Evolutionary conservation across 305 asterid species (phyloP), one percentile per base, ranked within the genome.

Genomic region (Solanum aculeatissimum): DNA sequence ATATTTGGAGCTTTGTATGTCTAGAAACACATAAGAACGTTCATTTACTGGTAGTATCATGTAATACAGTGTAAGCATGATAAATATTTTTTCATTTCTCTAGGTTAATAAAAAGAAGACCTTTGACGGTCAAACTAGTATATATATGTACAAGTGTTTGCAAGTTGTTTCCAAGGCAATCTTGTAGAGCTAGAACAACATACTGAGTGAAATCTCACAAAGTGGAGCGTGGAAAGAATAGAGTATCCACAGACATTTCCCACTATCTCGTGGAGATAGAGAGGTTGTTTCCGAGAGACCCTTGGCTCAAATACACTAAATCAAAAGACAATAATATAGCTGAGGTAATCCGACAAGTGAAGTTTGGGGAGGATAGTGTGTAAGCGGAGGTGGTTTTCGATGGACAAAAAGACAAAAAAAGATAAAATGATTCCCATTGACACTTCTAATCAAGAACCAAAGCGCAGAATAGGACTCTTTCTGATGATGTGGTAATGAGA

Each of bases 381-480:
- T 32, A 66, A 0, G 8, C 3, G 8, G 7, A 4, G 43, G 43
- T 15, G 15, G 71, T 65, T 29, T 29, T 3, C 0, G 43, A 65
- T 18, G 2, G 43, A 65, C 13, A 29, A 65, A 29, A 29, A 1
- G 10, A 47, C n/a, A 4, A 21, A 21, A 35, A 10, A 19, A 25
- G 2, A 7, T 16, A 77, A 21, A 68, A 9, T 12, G 55, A 83
- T 87, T 87, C 83, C 21, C 49, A 21, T 65, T 18, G 51, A 51
- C 84, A 74, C 58, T 54, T 63, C 35, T 81, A 66, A 60, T 43
- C 60, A 63, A 43, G 72, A 60, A 47, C 75, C 62, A 86, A 32
- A 54, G 19, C 27, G 60, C 12, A 12, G 45, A 27, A 45, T 60
- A 70, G 23, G 47, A 35, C 40, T 19, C 23, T 32, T 47, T 69